Conservation (phyloP, 208 protist species). For the Trypanosoma mega region DNA sequence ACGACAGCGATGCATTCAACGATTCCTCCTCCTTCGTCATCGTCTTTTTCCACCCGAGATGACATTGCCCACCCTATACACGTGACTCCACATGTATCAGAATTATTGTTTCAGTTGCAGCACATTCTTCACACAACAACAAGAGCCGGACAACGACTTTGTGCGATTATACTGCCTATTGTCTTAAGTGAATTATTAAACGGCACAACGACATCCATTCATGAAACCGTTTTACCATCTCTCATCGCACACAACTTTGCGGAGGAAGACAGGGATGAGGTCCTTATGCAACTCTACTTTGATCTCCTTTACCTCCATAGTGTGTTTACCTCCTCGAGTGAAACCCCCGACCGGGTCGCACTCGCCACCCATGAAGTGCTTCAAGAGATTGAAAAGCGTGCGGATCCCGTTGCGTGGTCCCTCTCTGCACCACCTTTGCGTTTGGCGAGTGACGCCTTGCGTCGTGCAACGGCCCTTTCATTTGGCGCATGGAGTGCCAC, state of each 20-base stretch:
- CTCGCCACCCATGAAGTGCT: conserved; percentile 10
- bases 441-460: conserved; percentile 17
- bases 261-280: conserved; percentile 18
- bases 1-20: background rate
- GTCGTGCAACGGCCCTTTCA: conserved; percentile 21
- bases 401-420: conserved; percentile 27
- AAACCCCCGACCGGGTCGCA: background rate
- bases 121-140: conserved; percentile 18
- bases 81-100: conserved; percentile 23
- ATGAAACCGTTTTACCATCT: conserved; percentile 17
- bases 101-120: conserved; percentile 27
- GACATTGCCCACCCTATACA: conserved; percentile 16
- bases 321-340: background rate
- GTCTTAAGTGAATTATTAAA: conserved; percentile 21
- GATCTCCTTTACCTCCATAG: conserved; percentile 23
- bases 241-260: too few species aligned
- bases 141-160: background rate
- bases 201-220: conserved; percentile 3
- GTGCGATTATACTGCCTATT: conserved; percentile 14
- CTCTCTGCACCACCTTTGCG: conserved; percentile 9
- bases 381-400: conserved; percentile 14
- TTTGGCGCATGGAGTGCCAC: conserved; percentile 24
- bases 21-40: too few species aligned
- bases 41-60: too few species aligned
- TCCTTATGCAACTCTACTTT: conserved; percentile 36